Base-by-base conservation (phyloP, 192 early-diverging fungal genomes). In the Linnemannia schmuckeri region DNA sequence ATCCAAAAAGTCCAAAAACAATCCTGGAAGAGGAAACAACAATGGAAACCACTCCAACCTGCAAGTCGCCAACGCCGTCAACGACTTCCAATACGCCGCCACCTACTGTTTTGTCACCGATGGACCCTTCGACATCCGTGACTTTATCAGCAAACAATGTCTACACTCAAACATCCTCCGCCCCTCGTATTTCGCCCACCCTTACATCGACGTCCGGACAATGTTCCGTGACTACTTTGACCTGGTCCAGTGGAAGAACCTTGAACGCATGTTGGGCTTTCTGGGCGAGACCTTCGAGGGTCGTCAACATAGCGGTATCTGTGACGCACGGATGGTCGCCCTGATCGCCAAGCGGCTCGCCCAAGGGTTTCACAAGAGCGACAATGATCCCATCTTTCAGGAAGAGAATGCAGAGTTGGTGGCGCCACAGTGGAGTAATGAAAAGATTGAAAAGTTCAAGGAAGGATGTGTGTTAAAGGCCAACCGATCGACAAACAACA, bases 131-230 rank as follows among this genome's bases (percentile, higher is more conserved):
- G 97, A 97, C 80, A 92, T 97, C 61, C 92, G 94, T 12, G 94
- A 97, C 70, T 97, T 97, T 86, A 89, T 97, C n/a, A 82, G 88
- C 30, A 96, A 96, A 79, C 95, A 97, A 87, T 96, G 94, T 75
- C 57, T 74, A 0, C 82, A 90, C 44, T 92, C 92, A 7, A 27
- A 83, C n/a, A 90, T 94, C 33, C 35, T 77, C 37, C 82, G 91
- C 35, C 96, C 96, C 3, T 46, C 75, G 0, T 97, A 95, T 83
- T 93, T 97, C 72, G 72, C 80, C 24, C 41, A 79, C 20, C 86
- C 90, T 30, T 96, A 94, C 82, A 82, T 96, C 10, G 94, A 97
- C 74, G 80, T 97, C 52, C 82, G 96, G 22, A 85, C 80, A 30
- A 40, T 89, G 10, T 96, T 92, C 89, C 57, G 89, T 4, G 83